phyloP scores from a whole-genome alignment of 1,139 yeast genomes.

The Wickerhamomyces sp. region DNA sequence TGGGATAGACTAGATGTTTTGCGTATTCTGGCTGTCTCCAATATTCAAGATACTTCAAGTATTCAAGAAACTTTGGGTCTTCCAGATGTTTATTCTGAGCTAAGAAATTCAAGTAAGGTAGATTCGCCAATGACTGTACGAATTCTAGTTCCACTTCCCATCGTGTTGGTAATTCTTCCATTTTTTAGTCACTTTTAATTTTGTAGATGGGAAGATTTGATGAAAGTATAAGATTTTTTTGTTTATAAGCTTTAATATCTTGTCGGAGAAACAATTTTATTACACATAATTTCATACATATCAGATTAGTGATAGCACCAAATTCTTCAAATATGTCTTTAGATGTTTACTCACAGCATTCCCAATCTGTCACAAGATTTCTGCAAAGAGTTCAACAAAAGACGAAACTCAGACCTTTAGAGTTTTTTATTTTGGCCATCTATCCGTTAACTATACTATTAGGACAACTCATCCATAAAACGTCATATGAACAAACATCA shows the following conservation, averaged over 20 bases:
- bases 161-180: constrained; percentile 52
- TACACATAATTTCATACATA: too few relatives aligned
- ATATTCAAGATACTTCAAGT: constrained; percentile 59
- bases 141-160: constrained; percentile 29
- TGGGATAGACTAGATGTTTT: constrained; percentile 67
- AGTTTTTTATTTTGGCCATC: constrained; percentile 18
- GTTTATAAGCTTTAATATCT: too few relatives aligned
- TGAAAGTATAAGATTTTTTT: too few relatives aligned
- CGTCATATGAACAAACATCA: constrained; percentile 9
- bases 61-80: constrained; percentile 54
- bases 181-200: neutral
- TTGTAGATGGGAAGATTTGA: too few relatives aligned
- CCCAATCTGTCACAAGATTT: neutral
- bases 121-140: constrained; percentile 71
- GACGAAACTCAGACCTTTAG: constrained; percentile 12
- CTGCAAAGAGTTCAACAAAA: neutral
- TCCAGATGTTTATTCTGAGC: constrained; percentile 56
- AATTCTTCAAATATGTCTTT: neutral
- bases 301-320: too few relatives aligned
- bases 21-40: constrained; percentile 67
- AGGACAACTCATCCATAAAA: constrained; percentile 25
- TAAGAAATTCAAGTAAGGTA: constrained; percentile 63
- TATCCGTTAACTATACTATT: constrained; percentile 27
- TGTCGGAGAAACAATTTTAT: too few relatives aligned
- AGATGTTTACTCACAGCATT: constrained; percentile 6